These are phyloP conservation scores for Aspergillus sp. DNA, from an alignment of 2,329 filamentous ascomycete species.

Conservation along the genomic window DNA sequence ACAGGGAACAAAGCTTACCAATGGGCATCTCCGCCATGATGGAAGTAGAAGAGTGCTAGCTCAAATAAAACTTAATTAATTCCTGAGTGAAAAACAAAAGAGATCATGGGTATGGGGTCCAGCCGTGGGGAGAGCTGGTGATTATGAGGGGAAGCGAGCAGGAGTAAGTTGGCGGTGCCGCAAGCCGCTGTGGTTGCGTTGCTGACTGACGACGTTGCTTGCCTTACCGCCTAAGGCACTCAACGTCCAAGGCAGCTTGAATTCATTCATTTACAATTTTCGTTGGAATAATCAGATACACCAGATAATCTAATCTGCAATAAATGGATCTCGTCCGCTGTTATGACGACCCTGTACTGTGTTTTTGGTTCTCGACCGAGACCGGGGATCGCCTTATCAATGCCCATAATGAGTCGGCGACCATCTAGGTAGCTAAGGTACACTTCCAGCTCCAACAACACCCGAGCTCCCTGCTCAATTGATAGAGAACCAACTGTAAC, in stretches of 20 bases:
- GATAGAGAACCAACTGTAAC: not conserved
- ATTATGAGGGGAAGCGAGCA: slow-evolving; percentile 9
- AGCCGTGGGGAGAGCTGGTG: slow-evolving; percentile 12
- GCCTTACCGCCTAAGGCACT: slow-evolving; percentile 9
- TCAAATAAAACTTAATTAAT: slow-evolving; percentile 10
- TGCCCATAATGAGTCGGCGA: not conserved
- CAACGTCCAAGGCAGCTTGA: not conserved
- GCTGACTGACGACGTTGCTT: slow-evolving; percentile 11
- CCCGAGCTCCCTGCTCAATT: not conserved
- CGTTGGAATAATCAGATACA: not conserved
- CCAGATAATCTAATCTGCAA: not conserved
- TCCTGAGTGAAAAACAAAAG: slow-evolving; percentile 8
- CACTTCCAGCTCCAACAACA: not conserved
- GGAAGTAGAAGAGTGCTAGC: slow-evolving; percentile 2
- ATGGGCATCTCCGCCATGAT: slow-evolving; percentile 52
- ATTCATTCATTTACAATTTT: not conserved
- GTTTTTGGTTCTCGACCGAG: slow-evolving; percentile 13
- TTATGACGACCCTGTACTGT: not conserved
- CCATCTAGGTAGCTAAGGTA: not conserved
- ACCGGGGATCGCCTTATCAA: slow-evolving; percentile 18
- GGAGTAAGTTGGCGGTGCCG: slow-evolving; percentile 9
- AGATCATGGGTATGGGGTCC: slow-evolving; percentile 15
- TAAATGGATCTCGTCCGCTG: not conserved
- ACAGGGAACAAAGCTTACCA: slow-evolving; percentile 34
- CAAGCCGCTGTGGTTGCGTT: slow-evolving; percentile 1